These are phyloP conservation scores for Trametes villosa DNA, from an alignment of 768 basidiomycete genomes.

Conservation along the genomic window DNA sequence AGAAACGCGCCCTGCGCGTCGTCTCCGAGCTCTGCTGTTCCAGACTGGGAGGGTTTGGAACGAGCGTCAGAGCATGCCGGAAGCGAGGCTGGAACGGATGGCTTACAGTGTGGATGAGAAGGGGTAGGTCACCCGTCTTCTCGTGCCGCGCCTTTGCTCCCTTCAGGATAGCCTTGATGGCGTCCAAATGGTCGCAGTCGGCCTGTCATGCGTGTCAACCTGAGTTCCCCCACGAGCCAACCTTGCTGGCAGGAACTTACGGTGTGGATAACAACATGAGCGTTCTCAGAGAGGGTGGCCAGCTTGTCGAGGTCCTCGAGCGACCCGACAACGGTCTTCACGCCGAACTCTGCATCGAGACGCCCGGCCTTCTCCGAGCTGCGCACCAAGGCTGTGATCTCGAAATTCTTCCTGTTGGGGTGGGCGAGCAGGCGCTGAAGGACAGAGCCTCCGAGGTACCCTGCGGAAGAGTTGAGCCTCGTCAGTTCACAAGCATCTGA, in stretches of 20 bases:
- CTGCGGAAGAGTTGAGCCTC: no score
- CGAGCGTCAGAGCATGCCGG: no score
- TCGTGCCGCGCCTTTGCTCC: slow-evolving; percentile 54
- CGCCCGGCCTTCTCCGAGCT: slow-evolving; percentile 40
- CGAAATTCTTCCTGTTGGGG: slow-evolving; percentile 44
- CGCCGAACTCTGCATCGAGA: slow-evolving; percentile 22
- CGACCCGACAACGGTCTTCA: slow-evolving; percentile 27
- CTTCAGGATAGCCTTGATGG: slow-evolving; percentile 49
- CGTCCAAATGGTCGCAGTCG: slow-evolving; percentile 50
- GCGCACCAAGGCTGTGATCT: slow-evolving; percentile 52
- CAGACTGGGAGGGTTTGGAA: slow-evolving; percentile 9
- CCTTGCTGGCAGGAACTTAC: slow-evolving; percentile 42
- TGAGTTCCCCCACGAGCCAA: no score
- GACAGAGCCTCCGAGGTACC: slow-evolving; percentile 61
- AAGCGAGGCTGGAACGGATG: neutral
- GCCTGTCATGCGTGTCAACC: slow-evolving; percentile 36
- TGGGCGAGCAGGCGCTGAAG: slow-evolving; percentile 51
- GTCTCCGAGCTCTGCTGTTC: slow-evolving; percentile 47
- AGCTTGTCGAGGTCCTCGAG: slow-evolving; percentile 42
- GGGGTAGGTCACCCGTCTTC: slow-evolving; percentile 45
- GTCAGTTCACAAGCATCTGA: no score
- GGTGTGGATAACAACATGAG: slow-evolving; percentile 52
- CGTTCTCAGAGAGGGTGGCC: slow-evolving; percentile 41
- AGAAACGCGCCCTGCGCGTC: slow-evolving; percentile 47
- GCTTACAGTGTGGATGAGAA: slow-evolving; percentile 67